Percentiles rank a stretch among this genome's conserved stretches.
These are phyloP conservation scores for Aspergillus sojae DNA, from an alignment of 2,329 filamentous ascomycete genomes.

Conservation along the genomic window DNA sequence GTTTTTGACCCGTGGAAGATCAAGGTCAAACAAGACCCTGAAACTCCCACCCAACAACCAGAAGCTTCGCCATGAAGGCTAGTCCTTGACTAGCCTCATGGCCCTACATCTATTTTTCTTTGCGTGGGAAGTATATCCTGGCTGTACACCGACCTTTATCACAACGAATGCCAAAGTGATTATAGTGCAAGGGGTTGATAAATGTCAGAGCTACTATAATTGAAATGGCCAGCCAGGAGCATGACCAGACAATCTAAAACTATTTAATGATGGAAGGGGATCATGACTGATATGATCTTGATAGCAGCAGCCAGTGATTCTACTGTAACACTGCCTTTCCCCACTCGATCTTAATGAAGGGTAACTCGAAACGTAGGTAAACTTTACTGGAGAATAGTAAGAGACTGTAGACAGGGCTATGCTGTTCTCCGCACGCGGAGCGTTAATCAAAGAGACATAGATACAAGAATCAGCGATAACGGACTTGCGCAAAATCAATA, in stretches of 20 bases:
- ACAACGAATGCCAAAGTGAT: background rate
- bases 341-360: background rate
- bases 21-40: background rate
- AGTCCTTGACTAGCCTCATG: background rate
- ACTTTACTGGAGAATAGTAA: conserved; percentile 1
- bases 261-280: background rate
- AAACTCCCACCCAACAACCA: conserved; percentile 10
- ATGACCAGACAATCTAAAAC: background rate
- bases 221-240: background rate
- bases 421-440: conserved; percentile 17
- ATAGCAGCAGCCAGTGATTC: background rate
- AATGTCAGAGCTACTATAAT: background rate
- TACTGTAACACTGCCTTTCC: background rate
- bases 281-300: background rate
- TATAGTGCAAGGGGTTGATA: background rate
- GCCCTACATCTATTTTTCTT: background rate
- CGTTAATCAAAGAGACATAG: conserved; percentile 16
- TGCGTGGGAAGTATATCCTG: background rate
- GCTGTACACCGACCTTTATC: background rate
- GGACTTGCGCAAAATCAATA: conserved; percentile 8
- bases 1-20: conserved; percentile 1
- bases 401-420: conserved; percentile 20
- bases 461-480: conserved; percentile 18
- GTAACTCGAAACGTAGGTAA: background rate
- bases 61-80: conserved; percentile 1